phyloP scores from a whole-genome alignment of 257 asterid genomes.

The Forsythia viridissima region DNA sequence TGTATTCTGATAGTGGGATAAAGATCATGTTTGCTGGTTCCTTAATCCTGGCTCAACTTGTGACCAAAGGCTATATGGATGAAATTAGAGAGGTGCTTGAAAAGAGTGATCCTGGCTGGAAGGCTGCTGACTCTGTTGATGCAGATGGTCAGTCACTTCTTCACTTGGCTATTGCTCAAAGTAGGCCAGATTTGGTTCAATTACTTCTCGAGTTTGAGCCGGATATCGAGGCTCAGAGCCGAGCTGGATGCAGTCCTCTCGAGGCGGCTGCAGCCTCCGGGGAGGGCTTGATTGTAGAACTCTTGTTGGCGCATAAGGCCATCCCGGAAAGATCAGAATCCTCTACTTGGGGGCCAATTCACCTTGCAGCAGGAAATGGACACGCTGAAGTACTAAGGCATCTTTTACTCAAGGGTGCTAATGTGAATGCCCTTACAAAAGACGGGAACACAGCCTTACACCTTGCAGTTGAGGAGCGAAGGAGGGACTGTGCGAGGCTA shows the following conservation, averaged over 20 bases:
- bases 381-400: conserved; percentile 61
- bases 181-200: conserved; percentile 77
- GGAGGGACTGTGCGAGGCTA: conserved; percentile 60
- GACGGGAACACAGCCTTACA: conserved; percentile 70
- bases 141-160: conserved; percentile 62
- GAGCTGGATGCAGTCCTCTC: conserved; percentile 62
- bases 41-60: conserved; percentile 39
- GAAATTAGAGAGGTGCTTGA: conserved; percentile 70
- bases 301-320: conserved; percentile 57
- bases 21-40: conserved; percentile 74
- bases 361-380: conserved; percentile 60
- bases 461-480: conserved; percentile 65
- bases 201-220: conserved; percentile 64
- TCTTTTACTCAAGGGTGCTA: conserved; percentile 61
- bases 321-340: conserved; percentile 48
- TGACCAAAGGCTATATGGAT: conserved; percentile 60
- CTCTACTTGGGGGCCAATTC: conserved; percentile 68
- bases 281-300: conserved; percentile 66
- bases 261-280: conserved; percentile 78
- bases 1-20: conserved; percentile 72
- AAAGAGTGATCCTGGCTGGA: conserved; percentile 55
- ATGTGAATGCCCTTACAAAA: conserved; percentile 50
- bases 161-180: conserved; percentile 57
- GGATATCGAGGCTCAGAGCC: conserved; percentile 43
- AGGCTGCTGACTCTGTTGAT: conserved; percentile 54